Conservation (phyloP, 495 filamentous ascomycete species). For the Halenospora varia region DNA sequence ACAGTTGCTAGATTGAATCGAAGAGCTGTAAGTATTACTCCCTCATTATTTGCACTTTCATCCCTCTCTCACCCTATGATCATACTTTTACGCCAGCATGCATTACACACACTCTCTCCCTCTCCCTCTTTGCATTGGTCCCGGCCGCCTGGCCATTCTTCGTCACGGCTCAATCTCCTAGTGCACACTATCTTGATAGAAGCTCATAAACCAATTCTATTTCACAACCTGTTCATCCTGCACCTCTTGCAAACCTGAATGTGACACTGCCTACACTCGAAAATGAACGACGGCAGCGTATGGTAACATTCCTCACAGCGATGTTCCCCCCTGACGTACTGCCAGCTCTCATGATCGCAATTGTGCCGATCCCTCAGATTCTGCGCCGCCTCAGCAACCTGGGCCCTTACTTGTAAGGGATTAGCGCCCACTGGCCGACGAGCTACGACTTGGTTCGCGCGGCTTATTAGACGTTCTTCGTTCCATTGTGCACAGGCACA, state of each 20-base stretch:
- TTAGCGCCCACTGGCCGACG: background rate
- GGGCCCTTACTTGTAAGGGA: background rate
- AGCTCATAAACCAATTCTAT: no score
- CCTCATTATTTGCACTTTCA: no score
- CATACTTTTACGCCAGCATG: no score
- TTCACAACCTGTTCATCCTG: constrained; percentile 5
- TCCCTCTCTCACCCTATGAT: no score
- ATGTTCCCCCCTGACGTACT: background rate
- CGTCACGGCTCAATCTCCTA: no score
- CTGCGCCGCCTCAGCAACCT: background rate
- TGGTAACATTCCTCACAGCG: constrained; percentile 5
- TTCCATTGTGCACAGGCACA: constrained; percentile 42
- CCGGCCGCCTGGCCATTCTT: no score
- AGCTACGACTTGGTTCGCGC: constrained; percentile 16
- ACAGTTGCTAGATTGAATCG: no score
- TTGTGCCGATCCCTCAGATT: background rate
- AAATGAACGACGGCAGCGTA: constrained; percentile 3
- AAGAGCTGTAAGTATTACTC: no score
- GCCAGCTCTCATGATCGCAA: constrained; percentile 1
- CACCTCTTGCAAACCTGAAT: constrained; percentile 8
- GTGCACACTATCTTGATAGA: no score
- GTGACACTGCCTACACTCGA: constrained; percentile 4
- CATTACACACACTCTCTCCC: no score
- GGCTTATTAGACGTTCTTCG: constrained; percentile 14
- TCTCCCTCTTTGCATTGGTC: no score